These are phyloP conservation scores for Pseudoperonospora humuli DNA, from an alignment of 352 stramenopile species.

Conservation along the genomic window DNA sequence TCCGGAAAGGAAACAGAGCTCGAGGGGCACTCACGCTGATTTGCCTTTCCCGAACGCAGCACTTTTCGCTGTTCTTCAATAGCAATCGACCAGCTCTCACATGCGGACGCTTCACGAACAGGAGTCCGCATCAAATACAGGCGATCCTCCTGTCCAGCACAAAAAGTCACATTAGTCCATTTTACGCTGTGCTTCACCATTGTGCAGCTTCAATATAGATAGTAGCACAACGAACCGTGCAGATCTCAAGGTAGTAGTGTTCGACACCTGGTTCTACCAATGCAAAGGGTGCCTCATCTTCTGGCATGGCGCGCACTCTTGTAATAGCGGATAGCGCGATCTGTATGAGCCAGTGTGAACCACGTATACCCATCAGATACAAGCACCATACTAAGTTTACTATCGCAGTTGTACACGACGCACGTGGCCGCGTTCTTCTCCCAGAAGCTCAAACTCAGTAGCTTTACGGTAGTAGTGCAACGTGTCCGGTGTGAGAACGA, in stretches of 20 bases:
- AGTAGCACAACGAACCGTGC: constrained; percentile 43
- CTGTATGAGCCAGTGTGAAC: constrained; percentile 18
- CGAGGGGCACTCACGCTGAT: constrained; percentile 44
- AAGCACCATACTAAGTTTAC: too few relatives aligned
- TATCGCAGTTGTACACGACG: constrained; percentile 1
- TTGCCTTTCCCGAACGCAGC: constrained; percentile 35
- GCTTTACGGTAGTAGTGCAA: constrained; percentile 79
- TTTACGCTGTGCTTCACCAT: too few relatives aligned
- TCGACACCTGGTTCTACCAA: constrained; percentile 48
- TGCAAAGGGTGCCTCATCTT: constrained; percentile 50
- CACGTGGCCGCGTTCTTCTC: constrained; percentile 71
- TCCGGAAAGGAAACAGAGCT: constrained; percentile 23
- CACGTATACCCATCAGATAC: neutral
- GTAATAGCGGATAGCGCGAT: constrained; percentile 56
- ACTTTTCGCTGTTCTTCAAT: constrained; percentile 81
- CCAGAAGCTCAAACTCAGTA: constrained; percentile 62
- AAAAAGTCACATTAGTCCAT: neutral
- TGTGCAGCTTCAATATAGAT: too few relatives aligned
- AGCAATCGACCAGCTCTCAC: constrained; percentile 77
- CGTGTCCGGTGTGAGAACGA: constrained; percentile 68
- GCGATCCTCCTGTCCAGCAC: constrained; percentile 38
- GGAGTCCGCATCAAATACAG: constrained; percentile 71
- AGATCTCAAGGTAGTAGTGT: constrained; percentile 81
- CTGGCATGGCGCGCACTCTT: constrained; percentile 64
- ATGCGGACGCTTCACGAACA: constrained; percentile 63